phyloP scores from a whole-genome alignment of 202 grass and related monocot genomes.

The Panicum virgatum region DNA sequence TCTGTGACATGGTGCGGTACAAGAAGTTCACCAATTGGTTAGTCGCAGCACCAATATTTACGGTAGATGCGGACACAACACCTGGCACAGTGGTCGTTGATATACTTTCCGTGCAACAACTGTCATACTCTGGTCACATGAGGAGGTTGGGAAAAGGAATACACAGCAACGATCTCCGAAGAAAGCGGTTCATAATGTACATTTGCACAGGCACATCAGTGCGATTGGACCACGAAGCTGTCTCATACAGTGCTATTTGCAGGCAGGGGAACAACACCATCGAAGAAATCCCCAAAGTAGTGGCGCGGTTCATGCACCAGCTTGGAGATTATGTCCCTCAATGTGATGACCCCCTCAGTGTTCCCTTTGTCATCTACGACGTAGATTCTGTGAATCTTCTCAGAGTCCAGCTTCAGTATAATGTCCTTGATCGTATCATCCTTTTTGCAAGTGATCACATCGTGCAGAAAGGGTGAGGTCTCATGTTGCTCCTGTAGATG shows the following conservation, averaged over 20 bases:
- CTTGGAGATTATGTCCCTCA: conserved; percentile 98
- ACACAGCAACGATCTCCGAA: background rate
- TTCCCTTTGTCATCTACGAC: conserved; percentile 58
- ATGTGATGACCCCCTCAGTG: conserved; percentile 77
- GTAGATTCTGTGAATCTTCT: conserved; percentile 91
- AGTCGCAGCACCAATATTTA: no score
- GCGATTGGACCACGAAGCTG: background rate
- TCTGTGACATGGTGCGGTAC: no score
- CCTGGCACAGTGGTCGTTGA: no score
- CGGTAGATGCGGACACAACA: no score
- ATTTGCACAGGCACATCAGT: conserved; percentile 19
- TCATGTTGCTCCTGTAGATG: conserved; percentile 71
- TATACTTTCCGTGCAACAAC: no score
- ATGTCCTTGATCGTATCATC: conserved; percentile 70
- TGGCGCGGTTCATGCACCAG: conserved; percentile 84
- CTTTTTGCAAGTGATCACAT: conserved; percentile 68
- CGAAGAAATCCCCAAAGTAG: conserved; percentile 99
- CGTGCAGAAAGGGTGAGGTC: conserved; percentile 59
- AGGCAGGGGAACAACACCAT: conserved; percentile 82
- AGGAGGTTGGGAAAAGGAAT: background rate
- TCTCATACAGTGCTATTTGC: conserved; percentile 72
- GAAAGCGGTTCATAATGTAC: conserved; percentile 28
- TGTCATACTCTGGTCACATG: background rate
- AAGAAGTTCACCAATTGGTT: no score
- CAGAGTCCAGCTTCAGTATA: conserved; percentile 72